Percentiles rank a stretch among this genome's conserved stretches.
These are phyloP conservation scores for Pseudogymnoascus sp. DNA, from an alignment of 2,329 filamentous ascomycete genomes.

Conservation along the genomic window DNA sequence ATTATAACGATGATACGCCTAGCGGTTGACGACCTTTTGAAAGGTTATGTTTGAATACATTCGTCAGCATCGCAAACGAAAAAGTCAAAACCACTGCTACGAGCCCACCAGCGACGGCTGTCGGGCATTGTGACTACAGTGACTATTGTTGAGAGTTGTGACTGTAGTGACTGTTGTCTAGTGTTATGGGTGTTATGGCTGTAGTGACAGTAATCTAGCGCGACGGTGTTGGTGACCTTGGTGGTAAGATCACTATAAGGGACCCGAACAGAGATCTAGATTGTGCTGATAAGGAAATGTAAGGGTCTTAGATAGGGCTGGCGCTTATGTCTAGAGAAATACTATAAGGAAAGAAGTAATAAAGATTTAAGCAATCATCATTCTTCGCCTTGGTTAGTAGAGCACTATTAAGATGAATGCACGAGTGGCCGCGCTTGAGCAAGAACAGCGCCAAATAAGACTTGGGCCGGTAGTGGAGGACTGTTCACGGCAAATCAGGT, in stretches of 20 bases:
- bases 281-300: neutral
- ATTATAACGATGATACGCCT: neutral
- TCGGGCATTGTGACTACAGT: neutral
- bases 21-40: neutral
- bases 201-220: neutral
- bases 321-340: neutral
- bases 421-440: neutral
- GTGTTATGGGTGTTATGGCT: neutral
- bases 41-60: slow-evolving; percentile 2
- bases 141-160: neutral
- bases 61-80: slow-evolving; percentile 3
- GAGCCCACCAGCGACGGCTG: neutral
- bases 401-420: neutral
- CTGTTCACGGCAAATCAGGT: neutral
- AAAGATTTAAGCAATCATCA: neutral
- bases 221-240: neutral
- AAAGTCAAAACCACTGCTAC: neutral
- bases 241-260: neutral
- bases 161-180: neutral
- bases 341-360: neutral
- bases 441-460: neutral
- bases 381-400: neutral
- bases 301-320: neutral
- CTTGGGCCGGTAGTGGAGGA: neutral
- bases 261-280: neutral